phyloP scores from a whole-genome alignment of 148 eudicot species.

The Nyssa sinensis region DNA sequence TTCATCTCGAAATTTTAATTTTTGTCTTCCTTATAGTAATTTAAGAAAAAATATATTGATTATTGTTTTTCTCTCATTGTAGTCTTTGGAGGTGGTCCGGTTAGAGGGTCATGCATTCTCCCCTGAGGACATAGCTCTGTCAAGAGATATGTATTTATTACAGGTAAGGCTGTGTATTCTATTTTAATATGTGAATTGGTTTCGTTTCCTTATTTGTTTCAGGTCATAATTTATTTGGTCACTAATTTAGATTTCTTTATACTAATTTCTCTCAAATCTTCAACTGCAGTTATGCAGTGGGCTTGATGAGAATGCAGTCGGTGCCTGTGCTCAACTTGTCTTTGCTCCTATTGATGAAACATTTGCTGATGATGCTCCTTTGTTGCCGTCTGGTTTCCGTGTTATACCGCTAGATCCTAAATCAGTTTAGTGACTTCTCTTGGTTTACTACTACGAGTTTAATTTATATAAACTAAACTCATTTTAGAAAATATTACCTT shows the following conservation, averaged over 20 bases:
- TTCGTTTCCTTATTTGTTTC: neutral
- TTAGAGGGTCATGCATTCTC: slow-evolving; percentile 51
- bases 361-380: slow-evolving; percentile 57
- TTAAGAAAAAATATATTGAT: neutral
- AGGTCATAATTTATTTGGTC: neutral
- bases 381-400: slow-evolving; percentile 65
- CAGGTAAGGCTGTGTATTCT: slow-evolving; percentile 32
- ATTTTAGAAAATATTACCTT: neutral
- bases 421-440: slow-evolving; percentile 42
- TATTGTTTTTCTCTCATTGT: neutral
- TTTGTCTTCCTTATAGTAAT: neutral
- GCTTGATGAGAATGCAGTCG: slow-evolving; percentile 47
- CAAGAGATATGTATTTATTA: slow-evolving; percentile 50
- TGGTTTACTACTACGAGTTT: neutral
- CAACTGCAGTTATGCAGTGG: slow-evolving; percentile 53
- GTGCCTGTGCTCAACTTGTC: slow-evolving; percentile 59
- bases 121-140: slow-evolving; percentile 44
- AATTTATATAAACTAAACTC: neutral
- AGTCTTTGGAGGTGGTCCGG: slow-evolving; percentile 56
- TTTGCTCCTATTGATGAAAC: slow-evolving; percentile 71
- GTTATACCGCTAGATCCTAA: slow-evolving; percentile 57
- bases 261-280: neutral
- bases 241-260: neutral
- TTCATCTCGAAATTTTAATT: no score
- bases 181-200: neutral